Evolutionary conservation across 2,329 filamentous ascomycete genomes (phyloP).

Genomic region (Hymenoscyphus salicellus): DNA sequence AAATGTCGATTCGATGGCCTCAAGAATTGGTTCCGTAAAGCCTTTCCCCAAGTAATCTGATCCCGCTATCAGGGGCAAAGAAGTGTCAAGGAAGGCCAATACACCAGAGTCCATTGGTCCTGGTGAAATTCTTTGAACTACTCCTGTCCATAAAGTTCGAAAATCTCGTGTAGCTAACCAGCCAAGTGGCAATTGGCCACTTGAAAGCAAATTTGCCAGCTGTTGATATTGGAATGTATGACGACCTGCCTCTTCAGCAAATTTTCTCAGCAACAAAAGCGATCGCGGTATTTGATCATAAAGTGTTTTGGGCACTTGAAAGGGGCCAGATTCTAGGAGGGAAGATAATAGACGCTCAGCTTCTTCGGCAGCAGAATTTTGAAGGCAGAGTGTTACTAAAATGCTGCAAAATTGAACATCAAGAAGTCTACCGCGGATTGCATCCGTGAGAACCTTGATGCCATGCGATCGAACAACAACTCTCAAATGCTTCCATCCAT

Average conservation of each 20-base stretch:
- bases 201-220: constrained; percentile 39
- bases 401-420: constrained; percentile 41
- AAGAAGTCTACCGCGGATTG: constrained; percentile 44
- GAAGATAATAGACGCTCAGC: constrained; percentile 42
- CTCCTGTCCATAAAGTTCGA: constrained; percentile 41
- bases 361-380: constrained; percentile 40
- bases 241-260: constrained; percentile 35
- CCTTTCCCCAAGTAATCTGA: background rate
- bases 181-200: constrained; percentile 38
- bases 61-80: constrained; percentile 35
- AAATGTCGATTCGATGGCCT: constrained; percentile 39
- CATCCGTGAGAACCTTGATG: constrained; percentile 43
- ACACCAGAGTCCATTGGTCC: constrained; percentile 36
- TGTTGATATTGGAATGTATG: constrained; percentile 40
- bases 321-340: constrained; percentile 37
- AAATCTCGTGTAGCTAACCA: constrained; percentile 47
- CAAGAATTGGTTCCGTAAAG: constrained; percentile 11
- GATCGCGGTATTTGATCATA: constrained; percentile 33
- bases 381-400: constrained; percentile 44
- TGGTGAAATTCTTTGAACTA: constrained; percentile 39
- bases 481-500: constrained; percentile 48
- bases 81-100: constrained; percentile 38
- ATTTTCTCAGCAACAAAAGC: constrained; percentile 38
- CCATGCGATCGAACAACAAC: constrained; percentile 48
- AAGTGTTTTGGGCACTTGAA: constrained; percentile 37